Evolutionary conservation across 805 yeast species (phyloP), one percentile per base, ranked within the genome.

Genomic region (Sugiyamaella chiloensis): DNA sequence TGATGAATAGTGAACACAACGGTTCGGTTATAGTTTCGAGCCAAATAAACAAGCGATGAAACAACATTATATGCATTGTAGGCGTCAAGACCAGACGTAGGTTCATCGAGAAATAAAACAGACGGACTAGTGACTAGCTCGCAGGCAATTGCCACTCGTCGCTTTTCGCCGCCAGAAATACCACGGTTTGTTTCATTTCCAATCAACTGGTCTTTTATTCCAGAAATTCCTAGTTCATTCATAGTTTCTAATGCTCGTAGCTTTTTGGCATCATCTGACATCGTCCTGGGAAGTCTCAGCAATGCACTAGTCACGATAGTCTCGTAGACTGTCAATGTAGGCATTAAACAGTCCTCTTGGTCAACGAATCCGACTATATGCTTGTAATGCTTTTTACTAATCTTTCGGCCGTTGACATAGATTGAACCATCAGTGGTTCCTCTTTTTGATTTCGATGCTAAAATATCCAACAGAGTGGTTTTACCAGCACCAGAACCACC

Each of bases 401-500:
- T 61, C 54, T 55, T 61, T 4, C 44, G 17, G 44, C 98, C 98
- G 64, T 93, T 93, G 19, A 89, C 78, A 56, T 73, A 78, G 9
- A 91, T 78, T 1, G 69, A 61, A n/a, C 96, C 97, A 1, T 70
- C 56, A 7, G 80, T 74, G 0, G 55, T 52, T 1, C 99, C 99
- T 27, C 81, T 75, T 61, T 91, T 93, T 61, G 81, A 78, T 62
- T 91, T 93, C 40, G 83, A 85, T 0, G 98, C 98, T 47, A 93
- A 70, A 50, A 93, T 89, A 61, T 93, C 99, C 44, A 93, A 70
- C 36, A 93, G 68, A 0, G 99, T 91, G 0, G 99, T 91, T 63
- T 93, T 93, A 44, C 99, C 99, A 11, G 99, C 98, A 42, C 99
- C 99, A 0, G 97, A 90, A 1, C 97, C 97, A 37, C 99, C 99